Evolutionary conservation across 768 basidiomycete species (phyloP).

Genomic region (Kwoniella heveanensis): DNA sequence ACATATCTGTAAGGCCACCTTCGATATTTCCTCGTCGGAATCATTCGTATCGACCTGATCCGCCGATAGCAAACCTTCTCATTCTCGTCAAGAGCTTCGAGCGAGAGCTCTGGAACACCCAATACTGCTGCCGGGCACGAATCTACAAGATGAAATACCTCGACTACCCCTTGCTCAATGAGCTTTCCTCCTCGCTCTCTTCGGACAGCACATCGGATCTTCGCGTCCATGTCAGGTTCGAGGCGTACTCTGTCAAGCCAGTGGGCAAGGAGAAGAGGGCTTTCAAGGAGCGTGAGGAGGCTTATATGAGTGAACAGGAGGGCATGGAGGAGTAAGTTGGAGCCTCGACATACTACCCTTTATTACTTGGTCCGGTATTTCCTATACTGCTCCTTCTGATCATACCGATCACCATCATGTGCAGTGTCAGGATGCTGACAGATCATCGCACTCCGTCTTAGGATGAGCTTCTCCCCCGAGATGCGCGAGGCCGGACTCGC

Average conservation of each 20-base stretch:
- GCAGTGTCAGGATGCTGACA: constrained; percentile 37
- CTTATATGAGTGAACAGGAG: constrained; percentile 73
- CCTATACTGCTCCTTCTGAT: too few species aligned
- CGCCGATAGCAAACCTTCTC: background rate
- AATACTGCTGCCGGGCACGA: background rate
- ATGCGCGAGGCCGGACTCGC: constrained; percentile 70
- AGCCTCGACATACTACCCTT: background rate
- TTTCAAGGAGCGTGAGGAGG: constrained; percentile 85
- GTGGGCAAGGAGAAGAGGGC: constrained; percentile 95
- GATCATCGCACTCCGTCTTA: constrained; percentile 24
- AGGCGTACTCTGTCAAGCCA: constrained; percentile 97
- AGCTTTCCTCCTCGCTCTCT: constrained; percentile 76
- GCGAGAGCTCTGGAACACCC: background rate
- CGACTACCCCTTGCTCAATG: constrained; percentile 64
- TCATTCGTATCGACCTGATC: too few species aligned
- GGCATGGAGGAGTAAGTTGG: constrained; percentile 54
- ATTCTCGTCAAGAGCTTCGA: background rate
- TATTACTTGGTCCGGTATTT: background rate
- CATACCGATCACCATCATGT: too few species aligned
- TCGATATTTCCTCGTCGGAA: too few species aligned
- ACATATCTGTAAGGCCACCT: too few species aligned
- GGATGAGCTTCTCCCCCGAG: constrained; percentile 67
- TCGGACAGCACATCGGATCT: constrained; percentile 65
- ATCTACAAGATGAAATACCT: constrained; percentile 78
- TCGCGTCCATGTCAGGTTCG: constrained; percentile 85